Evolutionary conservation across 306 rosid species (phyloP), one percentile per base, ranked within the genome.

Genomic region (Cajanus cajan): DNA sequence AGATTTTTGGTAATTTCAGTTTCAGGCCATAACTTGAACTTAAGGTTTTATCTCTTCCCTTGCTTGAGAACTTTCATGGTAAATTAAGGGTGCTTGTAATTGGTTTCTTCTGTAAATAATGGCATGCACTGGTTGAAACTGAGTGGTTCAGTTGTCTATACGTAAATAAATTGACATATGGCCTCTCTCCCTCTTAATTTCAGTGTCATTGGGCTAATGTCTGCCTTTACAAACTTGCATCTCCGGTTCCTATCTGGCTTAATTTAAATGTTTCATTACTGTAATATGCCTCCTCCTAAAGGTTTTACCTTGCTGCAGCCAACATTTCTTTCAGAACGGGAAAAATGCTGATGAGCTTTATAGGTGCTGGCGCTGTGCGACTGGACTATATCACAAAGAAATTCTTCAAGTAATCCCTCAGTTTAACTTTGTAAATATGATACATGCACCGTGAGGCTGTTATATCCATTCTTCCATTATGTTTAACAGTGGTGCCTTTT

Each of bases 261-360:
- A n/a, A n/a, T n/a, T n/a, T n/a, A n/a, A 52, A 28, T 63, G 72
- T 71, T 76, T 18, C 41, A 63, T 16, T 47, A 18, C 41, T 54
- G 9, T 59, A 5, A 68, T 39, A 21, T 65, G 36, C 66, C 44
- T 73, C 43, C 54, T 41, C 22, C n/a, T n/a, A 54, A 63, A 19
- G 67, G 9, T 15, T 81, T 64, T 36, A 59, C 64, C 78, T 84
- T 18, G 31, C 47, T 88, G 86, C 92, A 93, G 98, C 97, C 96
- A 77, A 91, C 97, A 21, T 24, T 87, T 93, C 90, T 93, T 87
- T 76, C 89, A 86, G 70, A 78, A 82, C n/a, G 95, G 97, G 48
- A 87, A 80, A 84, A 89, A 83, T 87, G 90, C 89, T 4, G 93
- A 84, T 69, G 93, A 90, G 75, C 78, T 93, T n/a, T 51, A 63